Percentiles rank a stretch among this genome's conserved stretches.
phyloP scores from a whole-genome alignment of 2,329 filamentous ascomycete species.

The Fusarium siculi region DNA sequence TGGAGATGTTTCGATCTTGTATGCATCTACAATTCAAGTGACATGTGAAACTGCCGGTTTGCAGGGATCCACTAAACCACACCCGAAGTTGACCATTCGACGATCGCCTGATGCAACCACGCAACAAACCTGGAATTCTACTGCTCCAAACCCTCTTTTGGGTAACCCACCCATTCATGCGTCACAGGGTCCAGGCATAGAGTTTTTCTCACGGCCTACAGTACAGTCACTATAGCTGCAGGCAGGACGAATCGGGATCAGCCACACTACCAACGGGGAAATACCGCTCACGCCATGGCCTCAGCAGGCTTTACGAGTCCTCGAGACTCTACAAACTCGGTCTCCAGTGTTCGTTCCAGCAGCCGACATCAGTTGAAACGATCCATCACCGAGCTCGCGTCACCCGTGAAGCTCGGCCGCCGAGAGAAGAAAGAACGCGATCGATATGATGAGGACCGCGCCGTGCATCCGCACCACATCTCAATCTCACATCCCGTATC shows the following conservation, averaged over 20 bases:
- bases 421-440: constrained; percentile 44
- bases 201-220: neutral
- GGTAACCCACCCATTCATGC: constrained; percentile 26
- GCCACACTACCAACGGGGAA: constrained; percentile 10
- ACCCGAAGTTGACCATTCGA: constrained; percentile 22
- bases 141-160: constrained; percentile 24
- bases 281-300: constrained; percentile 34
- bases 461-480: constrained; percentile 30
- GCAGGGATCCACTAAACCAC: constrained; percentile 30
- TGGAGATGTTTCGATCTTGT: constrained; percentile 14
- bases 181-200: constrained; percentile 30
- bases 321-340: constrained; percentile 40
- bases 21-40: neutral
- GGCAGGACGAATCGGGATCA: constrained; percentile 24
- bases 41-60: constrained; percentile 38
- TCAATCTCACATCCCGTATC: constrained; percentile 32
- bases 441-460: constrained; percentile 46
- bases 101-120: constrained; percentile 36
- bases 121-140: constrained; percentile 26
- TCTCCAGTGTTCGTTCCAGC: constrained; percentile 42
- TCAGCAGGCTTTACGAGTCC: constrained; percentile 41
- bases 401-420: constrained; percentile 57
- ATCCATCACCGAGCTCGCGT: constrained; percentile 65
- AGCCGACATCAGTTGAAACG: constrained; percentile 64
- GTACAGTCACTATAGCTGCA: neutral